phyloP scores from a whole-genome alignment of 768 basidiomycete species.

The Boletellus ananiceps region DNA sequence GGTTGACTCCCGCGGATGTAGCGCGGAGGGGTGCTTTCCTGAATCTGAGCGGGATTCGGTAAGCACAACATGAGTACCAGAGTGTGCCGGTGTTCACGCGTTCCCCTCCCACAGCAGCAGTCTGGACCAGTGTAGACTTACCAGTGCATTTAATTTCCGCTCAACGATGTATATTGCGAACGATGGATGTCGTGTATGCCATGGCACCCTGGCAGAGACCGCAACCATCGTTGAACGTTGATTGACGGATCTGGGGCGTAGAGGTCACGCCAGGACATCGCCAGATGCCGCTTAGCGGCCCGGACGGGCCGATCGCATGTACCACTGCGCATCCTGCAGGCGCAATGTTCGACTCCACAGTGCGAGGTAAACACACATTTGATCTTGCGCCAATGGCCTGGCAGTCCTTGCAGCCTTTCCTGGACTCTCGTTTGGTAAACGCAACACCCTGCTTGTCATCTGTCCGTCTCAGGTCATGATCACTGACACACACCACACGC shows the following conservation, averaged over 20 bases:
- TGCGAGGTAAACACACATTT: background rate
- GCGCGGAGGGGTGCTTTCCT: background rate
- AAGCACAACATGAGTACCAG: background rate
- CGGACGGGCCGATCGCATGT: background rate
- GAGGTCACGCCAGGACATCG: background rate
- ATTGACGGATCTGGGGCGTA: background rate
- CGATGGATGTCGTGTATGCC: background rate
- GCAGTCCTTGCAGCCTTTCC: background rate
- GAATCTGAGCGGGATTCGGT: background rate
- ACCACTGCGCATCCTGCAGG: background rate
- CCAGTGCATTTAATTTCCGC: slow-evolving; percentile 2
- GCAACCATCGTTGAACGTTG: background rate
- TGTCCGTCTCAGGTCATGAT: background rate
- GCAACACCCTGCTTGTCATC: background rate
- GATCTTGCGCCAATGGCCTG: background rate
- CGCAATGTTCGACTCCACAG: background rate
- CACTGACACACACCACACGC: background rate
- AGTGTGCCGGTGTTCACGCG: background rate
- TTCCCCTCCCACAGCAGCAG: background rate
- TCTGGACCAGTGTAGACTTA: background rate
- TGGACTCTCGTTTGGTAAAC: background rate
- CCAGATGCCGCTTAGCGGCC: background rate
- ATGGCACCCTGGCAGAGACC: background rate
- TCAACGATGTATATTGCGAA: background rate
- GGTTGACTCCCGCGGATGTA: background rate